Evolutionary conservation across 768 basidiomycete species (phyloP).

Genomic region (Ramaria sp.): DNA sequence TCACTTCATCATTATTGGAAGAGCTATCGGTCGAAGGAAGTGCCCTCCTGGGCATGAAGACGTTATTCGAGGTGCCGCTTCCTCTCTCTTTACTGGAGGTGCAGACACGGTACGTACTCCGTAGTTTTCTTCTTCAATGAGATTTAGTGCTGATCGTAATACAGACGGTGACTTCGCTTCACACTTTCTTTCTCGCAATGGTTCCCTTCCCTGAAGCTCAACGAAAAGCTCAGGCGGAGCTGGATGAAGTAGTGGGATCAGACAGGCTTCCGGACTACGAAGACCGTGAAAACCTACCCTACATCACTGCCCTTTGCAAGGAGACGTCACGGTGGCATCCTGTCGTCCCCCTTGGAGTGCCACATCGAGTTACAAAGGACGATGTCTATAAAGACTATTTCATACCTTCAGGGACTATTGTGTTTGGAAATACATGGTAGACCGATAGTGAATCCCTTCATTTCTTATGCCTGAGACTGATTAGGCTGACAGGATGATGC

Average conservation of each 20-base stretch:
- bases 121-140: too few species aligned
- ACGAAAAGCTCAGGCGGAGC: slow-evolving; percentile 11
- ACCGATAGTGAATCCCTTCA: background rate
- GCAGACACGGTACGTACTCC: slow-evolving; percentile 28
- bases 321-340: slow-evolving; percentile 1
- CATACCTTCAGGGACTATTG: background rate
- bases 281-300: slow-evolving; percentile 3
- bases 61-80: too few species aligned
- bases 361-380: background rate
- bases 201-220: slow-evolving; percentile 13
- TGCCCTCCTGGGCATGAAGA: too few species aligned
- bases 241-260: slow-evolving; percentile 12
- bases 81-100: slow-evolving; percentile 20
- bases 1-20: slow-evolving; percentile 13
- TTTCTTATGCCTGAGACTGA: too few species aligned
- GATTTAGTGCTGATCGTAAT: too few species aligned
- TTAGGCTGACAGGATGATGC: background rate
- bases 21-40: too few species aligned
- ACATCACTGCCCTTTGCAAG: slow-evolving; percentile 1
- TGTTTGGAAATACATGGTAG: slow-evolving; percentile 2
- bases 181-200: slow-evolving; percentile 13
- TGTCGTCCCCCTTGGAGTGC: background rate
- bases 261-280: slow-evolving; percentile 2
- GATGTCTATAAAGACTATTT: slow-evolving; percentile 1
- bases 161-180: background rate